phyloP scores from a whole-genome alignment of 768 basidiomycete genomes.

The Trametes coccinea region DNA sequence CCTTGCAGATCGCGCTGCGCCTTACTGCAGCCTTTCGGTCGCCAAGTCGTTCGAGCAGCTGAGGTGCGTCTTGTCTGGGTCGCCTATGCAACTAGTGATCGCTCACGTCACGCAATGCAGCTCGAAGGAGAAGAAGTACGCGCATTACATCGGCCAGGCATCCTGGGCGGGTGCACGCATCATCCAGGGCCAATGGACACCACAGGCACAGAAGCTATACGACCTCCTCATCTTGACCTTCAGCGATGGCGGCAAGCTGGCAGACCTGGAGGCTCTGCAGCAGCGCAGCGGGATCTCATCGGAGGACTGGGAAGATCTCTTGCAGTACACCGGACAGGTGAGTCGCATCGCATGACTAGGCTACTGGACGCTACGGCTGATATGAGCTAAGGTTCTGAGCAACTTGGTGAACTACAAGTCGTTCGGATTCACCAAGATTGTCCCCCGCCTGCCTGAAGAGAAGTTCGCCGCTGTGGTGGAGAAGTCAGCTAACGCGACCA shows the following conservation, averaged over 20 bases:
- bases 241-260: constrained; percentile 57
- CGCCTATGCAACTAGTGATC: constrained; percentile 2
- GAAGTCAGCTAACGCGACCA: constrained; percentile 56
- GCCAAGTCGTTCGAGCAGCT: constrained; percentile 68
- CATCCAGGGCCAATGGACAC: constrained; percentile 84
- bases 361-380: background rate
- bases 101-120: constrained; percentile 36
- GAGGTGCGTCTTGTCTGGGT: constrained; percentile 41
- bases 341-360: background rate
- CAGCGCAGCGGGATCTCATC: constrained; percentile 50
- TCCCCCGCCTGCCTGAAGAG: constrained; percentile 63
- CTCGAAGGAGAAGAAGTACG: constrained; percentile 74
- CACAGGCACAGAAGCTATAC: constrained; percentile 64
- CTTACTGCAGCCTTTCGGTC: constrained; percentile 71
- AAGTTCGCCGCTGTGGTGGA: constrained; percentile 66
- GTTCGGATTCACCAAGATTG: constrained; percentile 85
- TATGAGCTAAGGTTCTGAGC: constrained; percentile 44
- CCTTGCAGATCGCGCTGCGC: constrained; percentile 74
- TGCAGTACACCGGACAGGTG: constrained; percentile 78
- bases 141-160: constrained; percentile 68
- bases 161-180: constrained; percentile 85
- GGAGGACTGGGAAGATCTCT: constrained; percentile 66
- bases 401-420: constrained; percentile 75
- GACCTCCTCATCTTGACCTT: constrained; percentile 73
- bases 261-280: constrained; percentile 56